Evolutionary conservation across 495 filamentous ascomycete genomes (phyloP).

Genomic region (Polyplosphaeria fusca): DNA sequence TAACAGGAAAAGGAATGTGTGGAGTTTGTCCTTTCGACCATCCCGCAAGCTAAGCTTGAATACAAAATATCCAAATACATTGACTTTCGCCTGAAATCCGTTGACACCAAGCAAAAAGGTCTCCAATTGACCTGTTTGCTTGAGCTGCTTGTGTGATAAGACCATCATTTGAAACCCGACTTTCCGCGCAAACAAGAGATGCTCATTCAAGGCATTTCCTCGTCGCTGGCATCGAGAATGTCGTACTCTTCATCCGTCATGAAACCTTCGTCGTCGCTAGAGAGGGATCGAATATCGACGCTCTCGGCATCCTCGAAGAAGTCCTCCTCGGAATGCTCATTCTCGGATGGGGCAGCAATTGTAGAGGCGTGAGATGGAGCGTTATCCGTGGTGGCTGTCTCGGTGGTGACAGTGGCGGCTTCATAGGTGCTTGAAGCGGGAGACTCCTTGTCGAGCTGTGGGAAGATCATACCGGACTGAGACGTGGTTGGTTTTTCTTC

Average conservation of each 20-base stretch:
- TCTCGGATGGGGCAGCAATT: too few species aligned
- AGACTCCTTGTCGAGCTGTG: slow-evolving; percentile 91
- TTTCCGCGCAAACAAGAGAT: too few species aligned
- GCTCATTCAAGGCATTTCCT: slow-evolving; percentile 52
- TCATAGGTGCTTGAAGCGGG: slow-evolving; percentile 76
- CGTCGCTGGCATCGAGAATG: slow-evolving; percentile 90
- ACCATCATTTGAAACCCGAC: too few species aligned
- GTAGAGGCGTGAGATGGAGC: slow-evolving; percentile 18
- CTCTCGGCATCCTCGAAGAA: slow-evolving; percentile 41
- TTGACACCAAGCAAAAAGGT: too few species aligned
- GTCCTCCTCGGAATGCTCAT: slow-evolving; percentile 14
- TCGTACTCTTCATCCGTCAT: slow-evolving; percentile 98
- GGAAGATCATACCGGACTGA: slow-evolving; percentile 85
- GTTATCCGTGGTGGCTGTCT: slow-evolving; percentile 2
- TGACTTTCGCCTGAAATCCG: too few species aligned
- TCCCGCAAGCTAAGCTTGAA: too few species aligned
- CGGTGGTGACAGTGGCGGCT: slow-evolving; percentile 34
- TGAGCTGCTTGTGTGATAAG: too few species aligned
- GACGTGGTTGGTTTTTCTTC: slow-evolving; percentile 28
- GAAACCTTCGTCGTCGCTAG: slow-evolving; percentile 68
- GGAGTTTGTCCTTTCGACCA: too few species aligned
- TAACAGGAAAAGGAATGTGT: too few species aligned
- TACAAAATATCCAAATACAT: too few species aligned
- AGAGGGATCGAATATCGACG: slow-evolving; percentile 43
- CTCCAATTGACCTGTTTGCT: too few species aligned